phyloP scores from a whole-genome alignment of 371 early-diverging fungal species.

The Mucor lusitanicus region DNA sequence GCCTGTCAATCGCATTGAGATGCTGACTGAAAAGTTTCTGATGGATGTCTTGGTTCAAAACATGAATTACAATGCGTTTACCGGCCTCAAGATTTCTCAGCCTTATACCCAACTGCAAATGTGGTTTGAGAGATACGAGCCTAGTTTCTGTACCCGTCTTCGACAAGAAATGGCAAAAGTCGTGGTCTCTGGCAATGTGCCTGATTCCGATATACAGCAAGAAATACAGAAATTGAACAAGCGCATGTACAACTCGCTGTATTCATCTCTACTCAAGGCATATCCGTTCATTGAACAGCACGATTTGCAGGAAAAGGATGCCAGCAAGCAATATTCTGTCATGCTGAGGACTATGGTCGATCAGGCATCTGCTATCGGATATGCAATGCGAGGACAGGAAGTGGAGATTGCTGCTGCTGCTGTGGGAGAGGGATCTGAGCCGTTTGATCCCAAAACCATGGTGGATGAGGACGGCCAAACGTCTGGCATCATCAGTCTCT shows the following conservation, averaged over 20 bases:
- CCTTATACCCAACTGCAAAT: constrained; percentile 28
- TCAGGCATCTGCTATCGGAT: constrained; percentile 37
- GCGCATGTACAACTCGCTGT: constrained; percentile 39
- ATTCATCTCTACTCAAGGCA: constrained; percentile 41
- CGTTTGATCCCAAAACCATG: constrained; percentile 41
- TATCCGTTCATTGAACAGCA: constrained; percentile 46
- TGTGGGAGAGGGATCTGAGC: constrained; percentile 40
- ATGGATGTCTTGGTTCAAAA: constrained; percentile 52
- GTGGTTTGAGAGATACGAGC: constrained; percentile 32
- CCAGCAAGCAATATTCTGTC: constrained; percentile 34
- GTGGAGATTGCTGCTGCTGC: constrained; percentile 49
- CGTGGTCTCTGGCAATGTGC: constrained; percentile 28
- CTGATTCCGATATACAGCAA: constrained; percentile 26
- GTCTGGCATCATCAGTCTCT: constrained; percentile 38
- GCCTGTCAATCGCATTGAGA: constrained; percentile 49
- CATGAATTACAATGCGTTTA: constrained; percentile 41
- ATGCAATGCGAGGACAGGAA: constrained; percentile 51
- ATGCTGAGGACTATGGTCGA: constrained; percentile 38
- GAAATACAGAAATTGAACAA: constrained; percentile 34
- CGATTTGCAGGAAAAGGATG: constrained; percentile 33
- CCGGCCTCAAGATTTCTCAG: constrained; percentile 32
- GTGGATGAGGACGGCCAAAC: constrained; percentile 38
- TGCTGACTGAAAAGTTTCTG: constrained; percentile 63
- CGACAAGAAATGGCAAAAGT: constrained; percentile 46
- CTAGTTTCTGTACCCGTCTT: constrained; percentile 35